Base-by-base conservation (phyloP, 345 rosid species). In the Cardamine resedifolia region DNA sequence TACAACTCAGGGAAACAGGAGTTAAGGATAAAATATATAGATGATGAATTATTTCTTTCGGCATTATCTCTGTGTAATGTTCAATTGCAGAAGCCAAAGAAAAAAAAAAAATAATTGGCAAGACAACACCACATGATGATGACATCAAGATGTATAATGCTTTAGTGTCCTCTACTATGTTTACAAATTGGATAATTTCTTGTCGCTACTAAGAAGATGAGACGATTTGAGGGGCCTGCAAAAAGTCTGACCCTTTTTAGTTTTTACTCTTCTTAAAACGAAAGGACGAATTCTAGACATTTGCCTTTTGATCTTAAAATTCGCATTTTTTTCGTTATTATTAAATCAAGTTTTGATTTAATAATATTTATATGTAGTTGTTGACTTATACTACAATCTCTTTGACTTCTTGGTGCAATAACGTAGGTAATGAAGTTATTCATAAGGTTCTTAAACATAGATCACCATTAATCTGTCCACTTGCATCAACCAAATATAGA, bases 211-310 rank as follows among this genome's bases (percentile, higher is more conserved):
- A 43, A 23, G n/a, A 49, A 7, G 56, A 41, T 31, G 10, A 75
- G 68, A 31, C 61, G 33, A 9, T 10, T 4, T 53, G 53, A 64
- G 53, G 47, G 75, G 75, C 66, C 85, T 81, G 31, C 81, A 80
- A 68, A 85, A 85, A 87, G 45, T 84, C 86, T 66, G 77, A 41
- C 75, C 63, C 52, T 62, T 70, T 64, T n/a, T 33, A 33, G 34
- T 58, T 53, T 6, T 31, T 27, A 36, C 77, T 36, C 57, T 38
- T 58, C 49, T 77, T 71, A 83, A 73, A 53, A 68, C 82, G 58
- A 70, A 79, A 82, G 81, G 77, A 79, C 91, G 47, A 79, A 69
- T 52, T 86, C 53, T 83, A 73, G 0, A 81, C 80, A 65, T 85
- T 70, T 79, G 67, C 52, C 48, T 76, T 85, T 74, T 81, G 38